Evolutionary conservation across 495 filamentous ascomycete genomes (phyloP), one percentile per base, ranked within the genome.

Genomic region (Penicillium dipodomyicola): DNA sequence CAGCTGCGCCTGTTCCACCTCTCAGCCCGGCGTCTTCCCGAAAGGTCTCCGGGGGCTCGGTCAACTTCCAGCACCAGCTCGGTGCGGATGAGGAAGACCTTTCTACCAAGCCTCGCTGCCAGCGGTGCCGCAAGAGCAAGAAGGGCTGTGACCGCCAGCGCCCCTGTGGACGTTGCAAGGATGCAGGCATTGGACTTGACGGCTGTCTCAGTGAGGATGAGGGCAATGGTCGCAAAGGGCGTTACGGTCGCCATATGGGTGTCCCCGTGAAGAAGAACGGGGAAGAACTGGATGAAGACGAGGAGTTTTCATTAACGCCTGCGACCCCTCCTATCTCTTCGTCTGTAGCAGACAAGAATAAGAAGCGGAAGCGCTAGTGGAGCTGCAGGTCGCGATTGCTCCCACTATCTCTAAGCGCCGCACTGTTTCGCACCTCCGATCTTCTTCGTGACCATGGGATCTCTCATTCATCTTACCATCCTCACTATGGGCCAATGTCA

Each of bases 81-180:
- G 88, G 84, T 45, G 84, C 84, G 5, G 94, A 96, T 58, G 90
- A 96, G 42, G 90, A 95, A 47, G 92, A 96, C 60, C 76, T 96
- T 19, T 95, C 90, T 1, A 90, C 88, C 37, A 96, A 97, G 74
- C 94, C 94, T 29, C 92, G 94, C 61, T 98, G 94, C 80, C 94
- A 97, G 69, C 89, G 94, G 44, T 98, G 94, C 78, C 87, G 94
- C 58, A 97, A 97, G 83, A 97, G 92, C 71, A 98, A 98, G 81
- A 98, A 98, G 74, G 94, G 94, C 6, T 98, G 94, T 68, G 95
- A 98, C 77, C 86, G 94, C 52, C 92, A 96, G 66, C 86, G 94
- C 40, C 94, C 94, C 11, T 98, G 94, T 66, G 89, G 90, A 37
- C 83, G 94, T 57, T 98, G 94, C 84, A 90, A 90, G 68, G 94